Evolutionary conservation across 257 asterid species (phyloP), one percentile per base, ranked within the genome.

Genomic region (Solanum piurae): DNA sequence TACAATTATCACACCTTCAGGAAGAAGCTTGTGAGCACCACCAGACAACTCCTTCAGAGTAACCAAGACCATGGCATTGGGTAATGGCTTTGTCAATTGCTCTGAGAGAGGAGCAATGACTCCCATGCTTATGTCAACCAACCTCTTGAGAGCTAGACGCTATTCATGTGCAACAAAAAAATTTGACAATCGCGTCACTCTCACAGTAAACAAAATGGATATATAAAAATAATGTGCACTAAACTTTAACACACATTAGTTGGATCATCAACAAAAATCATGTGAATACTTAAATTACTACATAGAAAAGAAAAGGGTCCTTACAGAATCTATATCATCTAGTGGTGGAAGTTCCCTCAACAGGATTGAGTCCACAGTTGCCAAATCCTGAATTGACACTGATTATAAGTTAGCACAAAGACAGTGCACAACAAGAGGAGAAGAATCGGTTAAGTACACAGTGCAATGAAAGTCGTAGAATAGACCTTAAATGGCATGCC

Each of bases 401-500:
- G 52, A 76, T 38, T 72, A 44, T 89, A 89, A 46, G 73, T 86
- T 90, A 62, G 29, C 31, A 80, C 55, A 60, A 87, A 64, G 83
- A 86, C 14, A 5, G 40, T 82, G 58, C 66, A 62, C 36, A 36
- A 40, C 44, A 34, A 40, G 83, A 46, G 88, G 16, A 87, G 85
- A 89, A 89, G 80, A 88, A 89, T 60, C 18, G 20, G 83, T 49
- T 36, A 38, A 11, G 86, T 13, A 84, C 23, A 55, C 82, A 55
- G 77, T 73, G 80, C 46, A 40, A 68, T 31, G 73, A 89, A 73
- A 89, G 87, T 31, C 68, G 36, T 58, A 44, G 49, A 68, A 55
- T 66, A 23, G 87, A 96, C 99, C 99, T 97, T 97, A 89, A 95
- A 95, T 38, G 99, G 99, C 99, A 97, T 97, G 86, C 99, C 99